Conservation (phyloP, 1,284 basidiomycete species). For the Rhodofomes roseus region DNA sequence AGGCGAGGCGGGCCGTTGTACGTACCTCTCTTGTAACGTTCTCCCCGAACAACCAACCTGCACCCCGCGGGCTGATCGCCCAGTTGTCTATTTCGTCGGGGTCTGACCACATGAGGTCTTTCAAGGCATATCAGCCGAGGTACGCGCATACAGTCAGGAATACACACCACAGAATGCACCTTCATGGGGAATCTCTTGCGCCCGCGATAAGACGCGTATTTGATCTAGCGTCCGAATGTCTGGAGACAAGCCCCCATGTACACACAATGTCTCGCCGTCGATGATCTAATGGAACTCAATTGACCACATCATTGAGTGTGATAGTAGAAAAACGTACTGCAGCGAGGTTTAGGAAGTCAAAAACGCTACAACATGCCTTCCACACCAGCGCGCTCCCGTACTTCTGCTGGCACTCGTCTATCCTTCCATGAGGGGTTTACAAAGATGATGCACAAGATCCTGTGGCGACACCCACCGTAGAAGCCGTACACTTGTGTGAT, state of each 20-base stretch:
- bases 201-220: conserved; percentile 85
- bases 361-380: conserved; percentile 95
- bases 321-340: conserved; percentile 59
- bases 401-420: conserved; percentile 96
- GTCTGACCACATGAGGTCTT: conserved; percentile 97
- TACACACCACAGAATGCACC: conserved; percentile 93
- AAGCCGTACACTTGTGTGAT: conserved; percentile 99
- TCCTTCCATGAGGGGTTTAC: background rate
- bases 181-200: conserved; percentile 95
- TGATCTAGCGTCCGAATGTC: conserved; percentile 93
- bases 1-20: background rate
- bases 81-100: conserved; percentile 95
- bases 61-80: conserved; percentile 93
- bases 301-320: background rate
- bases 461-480: conserved; percentile 62
- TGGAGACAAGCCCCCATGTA: conserved; percentile 90
- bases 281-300: conserved; percentile 63
- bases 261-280: conserved; percentile 87
- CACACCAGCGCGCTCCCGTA: conserved; percentile 93
- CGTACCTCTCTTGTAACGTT: conserved; percentile 82
- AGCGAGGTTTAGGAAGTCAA: conserved; percentile 92
- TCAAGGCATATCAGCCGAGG: background rate
- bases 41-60: conserved; percentile 94
- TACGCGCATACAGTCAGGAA: background rate
- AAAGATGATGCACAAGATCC: background rate